Evolutionary conservation across 2,329 filamentous ascomycete genomes (phyloP), one percentile per base, ranked within the genome.

Genomic region (Pyricularia sp.): DNA sequence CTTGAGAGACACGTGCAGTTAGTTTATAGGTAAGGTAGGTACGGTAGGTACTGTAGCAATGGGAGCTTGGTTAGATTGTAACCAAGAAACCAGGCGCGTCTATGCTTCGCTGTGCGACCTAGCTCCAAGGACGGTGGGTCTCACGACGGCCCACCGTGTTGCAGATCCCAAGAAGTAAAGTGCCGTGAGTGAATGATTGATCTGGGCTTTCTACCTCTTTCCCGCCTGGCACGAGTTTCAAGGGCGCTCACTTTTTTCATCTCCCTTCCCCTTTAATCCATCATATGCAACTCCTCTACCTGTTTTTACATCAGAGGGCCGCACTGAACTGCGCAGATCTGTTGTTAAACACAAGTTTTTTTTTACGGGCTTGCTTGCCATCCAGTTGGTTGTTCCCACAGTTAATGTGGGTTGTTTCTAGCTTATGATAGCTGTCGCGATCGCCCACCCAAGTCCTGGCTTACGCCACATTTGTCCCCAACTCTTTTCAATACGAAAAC

Each of bases 401-500:
- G 42, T 55, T 55, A n/a, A n/a, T 55, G 42, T 55, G 58, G 58
- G 58, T 61, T 61, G 58, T 61, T 28, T 28, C 58, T 61, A 28
- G 58, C 58, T 61, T 61, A 23, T 61, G 58, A 28, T 59, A 61
- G 58, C 58, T 28, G 58, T 28, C 25, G 23, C 58, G 58, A 61
- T 61, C 58, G 58, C 58, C 58, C 58, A 61, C 58, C 58, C 58
- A 61, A 61, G 25, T 61, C 10, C 58, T 14, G 58, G 58, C n/a
- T 61, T 61, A 25, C 58, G 58, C 58, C 58, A 61, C 58, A 61
- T 61, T 61, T 61, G 23, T 28, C 58, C 58, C 58, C 58, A 61
- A 61, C 58, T 61, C 58, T 61, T 61, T 61, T 61, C 58, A 61
- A 61, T n/a, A 61, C 58, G 58, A 61, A 61, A 61, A 61, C 58